Conservation (phyloP, 345 rosid species). For the Gossypium thurberi region DNA sequence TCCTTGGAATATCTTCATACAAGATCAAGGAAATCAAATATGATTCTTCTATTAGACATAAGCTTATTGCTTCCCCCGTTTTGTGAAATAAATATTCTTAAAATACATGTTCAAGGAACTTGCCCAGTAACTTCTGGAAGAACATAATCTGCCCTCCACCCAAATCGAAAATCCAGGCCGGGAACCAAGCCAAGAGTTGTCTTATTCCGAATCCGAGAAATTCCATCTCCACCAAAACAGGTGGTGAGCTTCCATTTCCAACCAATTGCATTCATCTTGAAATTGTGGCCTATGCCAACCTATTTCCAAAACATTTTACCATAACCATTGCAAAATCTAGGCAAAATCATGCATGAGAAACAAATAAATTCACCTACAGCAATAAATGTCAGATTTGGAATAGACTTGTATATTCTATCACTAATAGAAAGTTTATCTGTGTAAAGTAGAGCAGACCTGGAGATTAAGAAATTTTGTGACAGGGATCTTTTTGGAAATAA, state of each 20-base stretch:
- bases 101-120: constrained; percentile 22
- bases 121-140: constrained; percentile 84
- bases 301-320: constrained; percentile 16
- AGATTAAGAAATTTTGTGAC: constrained; percentile 71
- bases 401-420: background rate
- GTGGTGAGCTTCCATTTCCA: constrained; percentile 94
- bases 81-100: background rate
- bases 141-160: constrained; percentile 89
- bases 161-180: constrained; percentile 76
- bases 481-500: constrained; percentile 80
- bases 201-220: constrained; percentile 75
- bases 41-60: background rate
- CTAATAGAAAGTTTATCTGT: background rate
- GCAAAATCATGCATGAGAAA: background rate
- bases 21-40: constrained; percentile 17
- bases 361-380: background rate
- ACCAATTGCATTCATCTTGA: constrained; percentile 62
- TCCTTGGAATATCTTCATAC: background rate
- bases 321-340: background rate
- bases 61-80: background rate
- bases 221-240: constrained; percentile 80
- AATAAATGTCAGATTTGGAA: background rate
- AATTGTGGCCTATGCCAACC: constrained; percentile 86
- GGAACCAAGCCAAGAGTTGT: constrained; percentile 72
- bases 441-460: constrained; percentile 44